phyloP scores from a whole-genome alignment of 441 rosid genomes.

The Jatropha multifida region DNA sequence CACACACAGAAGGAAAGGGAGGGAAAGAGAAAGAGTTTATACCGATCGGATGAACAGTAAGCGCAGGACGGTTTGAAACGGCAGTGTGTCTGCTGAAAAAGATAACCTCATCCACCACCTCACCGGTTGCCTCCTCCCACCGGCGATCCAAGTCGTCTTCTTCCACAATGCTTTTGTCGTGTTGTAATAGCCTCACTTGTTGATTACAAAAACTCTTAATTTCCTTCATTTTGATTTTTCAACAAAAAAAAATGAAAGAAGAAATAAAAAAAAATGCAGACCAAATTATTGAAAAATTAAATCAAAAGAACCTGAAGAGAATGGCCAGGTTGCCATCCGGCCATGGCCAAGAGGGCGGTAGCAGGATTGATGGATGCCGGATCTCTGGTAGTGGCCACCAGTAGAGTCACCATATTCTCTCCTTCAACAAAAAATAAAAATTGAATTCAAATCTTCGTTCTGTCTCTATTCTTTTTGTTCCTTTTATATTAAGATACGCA shows the following conservation, averaged over 20 bases:
- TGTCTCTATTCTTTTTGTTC: neutral
- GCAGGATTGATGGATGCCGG: slow-evolving; percentile 91
- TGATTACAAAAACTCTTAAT: slow-evolving; percentile 51
- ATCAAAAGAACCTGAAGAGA: slow-evolving; percentile 39
- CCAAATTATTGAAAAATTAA: neutral
- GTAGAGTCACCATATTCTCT: slow-evolving; percentile 59
- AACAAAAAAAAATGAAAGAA: neutral
- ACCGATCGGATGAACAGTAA: slow-evolving; percentile 79
- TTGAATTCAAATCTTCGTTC: too few species aligned
- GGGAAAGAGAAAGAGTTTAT: neutral
- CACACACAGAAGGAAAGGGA: neutral
- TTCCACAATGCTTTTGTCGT: slow-evolving; percentile 51
- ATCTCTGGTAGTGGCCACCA: slow-evolving; percentile 72
- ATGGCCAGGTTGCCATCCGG: slow-evolving; percentile 56
- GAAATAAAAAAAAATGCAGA: neutral
- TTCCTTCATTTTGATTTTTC: slow-evolving; percentile 33
- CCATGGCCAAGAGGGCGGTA: slow-evolving; percentile 60
- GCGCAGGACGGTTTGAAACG: slow-evolving; percentile 75
- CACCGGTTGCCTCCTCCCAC: slow-evolving; percentile 83
- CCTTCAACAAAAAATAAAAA: neutral
- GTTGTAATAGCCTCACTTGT: slow-evolving; percentile 60
- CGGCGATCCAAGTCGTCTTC: slow-evolving; percentile 73
- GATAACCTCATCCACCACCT: slow-evolving; percentile 69
- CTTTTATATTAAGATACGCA: neutral
- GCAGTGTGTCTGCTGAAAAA: slow-evolving; percentile 87